Evolutionary conservation across 202 grass and related monocot genomes (phyloP).

Genomic region (Musa balbisiana): DNA sequence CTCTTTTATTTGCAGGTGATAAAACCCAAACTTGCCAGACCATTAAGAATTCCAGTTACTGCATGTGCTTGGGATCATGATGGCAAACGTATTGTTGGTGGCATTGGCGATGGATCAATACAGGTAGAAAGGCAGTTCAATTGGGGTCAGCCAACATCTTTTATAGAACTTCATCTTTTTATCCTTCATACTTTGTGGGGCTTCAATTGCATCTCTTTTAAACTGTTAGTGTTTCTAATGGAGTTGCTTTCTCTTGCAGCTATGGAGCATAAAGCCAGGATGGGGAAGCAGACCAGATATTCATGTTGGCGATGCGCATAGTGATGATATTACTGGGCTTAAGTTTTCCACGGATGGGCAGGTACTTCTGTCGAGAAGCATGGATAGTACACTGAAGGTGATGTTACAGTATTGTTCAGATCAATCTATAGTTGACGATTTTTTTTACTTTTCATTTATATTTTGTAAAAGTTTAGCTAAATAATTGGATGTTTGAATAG

Average conservation of each 20-base stretch:
- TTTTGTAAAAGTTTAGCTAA: neutral
- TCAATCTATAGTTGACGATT: neutral
- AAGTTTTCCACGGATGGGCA: conserved; percentile 91
- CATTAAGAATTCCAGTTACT: conserved; percentile 74
- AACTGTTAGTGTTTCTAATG: conserved; percentile 4
- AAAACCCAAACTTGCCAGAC: conserved; percentile 84
- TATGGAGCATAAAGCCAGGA: conserved; percentile 92
- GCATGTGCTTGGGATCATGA: conserved; percentile 93
- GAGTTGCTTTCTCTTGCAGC: conserved; percentile 29
- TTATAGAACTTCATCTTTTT: neutral
- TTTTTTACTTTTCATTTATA: neutral
- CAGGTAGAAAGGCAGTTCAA: conserved; percentile 38
- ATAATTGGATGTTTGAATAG: conserved; percentile 31
- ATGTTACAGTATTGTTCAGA: conserved; percentile 8
- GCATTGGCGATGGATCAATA: conserved; percentile 90
- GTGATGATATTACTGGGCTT: conserved; percentile 90
- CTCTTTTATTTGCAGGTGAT: conserved; percentile 51
- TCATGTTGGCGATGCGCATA: conserved; percentile 70
- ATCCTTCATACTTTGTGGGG: neutral
- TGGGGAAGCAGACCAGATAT: conserved; percentile 99
- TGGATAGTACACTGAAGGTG: conserved; percentile 93
- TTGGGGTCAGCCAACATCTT: neutral
- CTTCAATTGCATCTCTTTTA: conserved; percentile 7
- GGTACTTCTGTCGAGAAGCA: conserved; percentile 90
- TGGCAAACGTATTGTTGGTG: conserved; percentile 81